Evolutionary conservation across 148 eudicot genomes (phyloP), one percentile per base, ranked within the genome.

Genomic region (Rhododendron griersonianum): DNA sequence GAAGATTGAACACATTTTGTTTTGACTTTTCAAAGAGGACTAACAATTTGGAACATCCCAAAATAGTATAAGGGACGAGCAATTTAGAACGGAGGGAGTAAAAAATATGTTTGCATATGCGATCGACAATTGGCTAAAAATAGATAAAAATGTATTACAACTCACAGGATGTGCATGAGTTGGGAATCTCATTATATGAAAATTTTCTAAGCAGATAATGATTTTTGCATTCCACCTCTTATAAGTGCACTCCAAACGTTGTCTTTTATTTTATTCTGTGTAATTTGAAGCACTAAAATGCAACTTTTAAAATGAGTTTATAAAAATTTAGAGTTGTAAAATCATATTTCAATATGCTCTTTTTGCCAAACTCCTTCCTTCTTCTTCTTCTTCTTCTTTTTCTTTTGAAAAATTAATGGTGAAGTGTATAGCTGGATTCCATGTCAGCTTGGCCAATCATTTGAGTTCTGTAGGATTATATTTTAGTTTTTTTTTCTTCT

Each of bases 371-470:
- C 47, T 45, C 47, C 7, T 45, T 44, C 25, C 25, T 21, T 23
- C 11, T 7, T 63, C 28, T 1, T 7, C 5, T 61, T 8, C 0
- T 63, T 63, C 9, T 21, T 28, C 13, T 25, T 25, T 71, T 2
- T 69, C 11, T 14, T 0, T 35, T 18, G 1, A 18, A 37, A 75
- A 10, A 33, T 9, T 47, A 47, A 19, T 7, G 23, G 79, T 7
- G 10, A 39, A 39, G 21, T 75, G 1, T 7, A 67, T 23, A 80
- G 78, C 78, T 80, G 35, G 39, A 47, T 18, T 80, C 87, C 87
- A 28, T 11, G 55, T 80, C 87, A 80, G 87, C 78, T 11, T 48
- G 65, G 63, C 87, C 83, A 85, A 80, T 80, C 30, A 59, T 80
- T 21, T 65, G 41, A 85, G 50, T 50, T 39, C 28, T 21, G 28